Conservation (phyloP, 768 basidiomycete genomes). For the Mycena amicta region DNA sequence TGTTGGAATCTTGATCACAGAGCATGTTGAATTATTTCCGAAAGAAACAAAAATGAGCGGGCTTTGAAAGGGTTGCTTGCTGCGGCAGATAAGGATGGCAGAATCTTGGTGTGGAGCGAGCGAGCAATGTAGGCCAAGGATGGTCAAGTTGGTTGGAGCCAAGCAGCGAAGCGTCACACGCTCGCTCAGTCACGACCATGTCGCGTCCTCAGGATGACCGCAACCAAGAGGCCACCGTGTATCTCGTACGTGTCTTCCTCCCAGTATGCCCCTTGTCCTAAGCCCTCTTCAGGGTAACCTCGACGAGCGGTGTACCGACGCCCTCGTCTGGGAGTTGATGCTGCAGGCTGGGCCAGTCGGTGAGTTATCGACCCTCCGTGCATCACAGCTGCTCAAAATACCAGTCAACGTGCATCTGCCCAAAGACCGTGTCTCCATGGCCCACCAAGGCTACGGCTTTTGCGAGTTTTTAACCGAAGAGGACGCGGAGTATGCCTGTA, state of each 20-base stretch:
- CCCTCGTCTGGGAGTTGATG: conserved; percentile 98
- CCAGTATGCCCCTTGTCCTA: too few species aligned
- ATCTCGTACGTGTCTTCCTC: conserved; percentile 69
- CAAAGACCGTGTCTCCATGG: conserved; percentile 97
- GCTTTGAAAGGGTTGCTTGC: not conserved
- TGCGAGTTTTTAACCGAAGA: conserved; percentile 99
- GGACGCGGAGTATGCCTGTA: conserved; percentile 99
- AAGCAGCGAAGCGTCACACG: too few species aligned
- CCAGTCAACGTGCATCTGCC: conserved; percentile 96
- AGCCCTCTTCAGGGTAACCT: conserved; percentile 88
- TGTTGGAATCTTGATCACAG: conserved; percentile 14
- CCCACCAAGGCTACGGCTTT: conserved; percentile 99
- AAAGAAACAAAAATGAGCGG: not conserved
- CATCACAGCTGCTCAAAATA: conserved; percentile 1
- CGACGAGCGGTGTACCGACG: conserved; percentile 92
- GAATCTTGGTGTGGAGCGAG: too few species aligned
- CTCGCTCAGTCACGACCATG: too few species aligned
- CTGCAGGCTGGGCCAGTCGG: conserved; percentile 98
- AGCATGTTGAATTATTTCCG: not conserved
- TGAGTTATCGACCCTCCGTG: conserved; percentile 43
- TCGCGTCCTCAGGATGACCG: conserved; percentile 83
- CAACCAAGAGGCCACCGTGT: conserved; percentile 91
- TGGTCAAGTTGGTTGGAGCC: too few species aligned
- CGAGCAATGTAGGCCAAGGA: too few species aligned
- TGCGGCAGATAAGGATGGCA: not conserved